Evolutionary conservation across 768 basidiomycete species (phyloP), one percentile per base, ranked within the genome.

Genomic region (Boletus rubroflammeus): DNA sequence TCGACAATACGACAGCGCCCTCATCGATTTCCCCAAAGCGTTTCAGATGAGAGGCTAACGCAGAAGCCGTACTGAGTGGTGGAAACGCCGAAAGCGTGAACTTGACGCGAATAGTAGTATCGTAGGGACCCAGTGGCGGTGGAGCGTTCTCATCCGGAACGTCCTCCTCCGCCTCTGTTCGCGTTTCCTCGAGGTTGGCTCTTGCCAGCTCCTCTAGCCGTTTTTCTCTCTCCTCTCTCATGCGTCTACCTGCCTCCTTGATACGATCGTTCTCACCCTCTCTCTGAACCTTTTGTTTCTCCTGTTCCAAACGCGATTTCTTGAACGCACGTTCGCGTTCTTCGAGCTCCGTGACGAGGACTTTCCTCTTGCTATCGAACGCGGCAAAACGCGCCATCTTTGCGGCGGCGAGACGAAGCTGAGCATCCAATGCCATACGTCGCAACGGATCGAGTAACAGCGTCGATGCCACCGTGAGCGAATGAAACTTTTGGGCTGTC

Each of bases 391-490:
- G 81, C 39, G 84, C 81, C 38, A 82, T 80, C 32, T 82, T 79
- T 0, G 90, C 89, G 38, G 81, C 78, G 54, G 85, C 83, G 2
- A 86, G 68, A 39, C 86, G 84, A n/a, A 88, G 71, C 63, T 87
- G 88, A 2, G 89, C 88, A 64, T 93, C 89, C 50, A 93, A 75
- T 0, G 88, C 90, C 39, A 91, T 76, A 19, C 88, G 82, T 35
- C 86, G 82, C 31, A 89, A 71, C 5, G 90, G 90, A 62, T 93
- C 91, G 53, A 92, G 84, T 6, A 93, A 75, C 2, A 91, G 76
- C 66, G 91, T 85, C 62, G 90, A 88, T 0, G 90, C 88, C 55
- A 83, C 82, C 51, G 86, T 92, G 46, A 93, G 80, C 52, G 88
- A 88, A 65, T 93, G 90, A 64, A 93, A 93, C 66, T 90, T 88